These are phyloP conservation scores for Vigna trinervia DNA, from an alignment of 306 rosid species.

Conservation along the genomic window DNA sequence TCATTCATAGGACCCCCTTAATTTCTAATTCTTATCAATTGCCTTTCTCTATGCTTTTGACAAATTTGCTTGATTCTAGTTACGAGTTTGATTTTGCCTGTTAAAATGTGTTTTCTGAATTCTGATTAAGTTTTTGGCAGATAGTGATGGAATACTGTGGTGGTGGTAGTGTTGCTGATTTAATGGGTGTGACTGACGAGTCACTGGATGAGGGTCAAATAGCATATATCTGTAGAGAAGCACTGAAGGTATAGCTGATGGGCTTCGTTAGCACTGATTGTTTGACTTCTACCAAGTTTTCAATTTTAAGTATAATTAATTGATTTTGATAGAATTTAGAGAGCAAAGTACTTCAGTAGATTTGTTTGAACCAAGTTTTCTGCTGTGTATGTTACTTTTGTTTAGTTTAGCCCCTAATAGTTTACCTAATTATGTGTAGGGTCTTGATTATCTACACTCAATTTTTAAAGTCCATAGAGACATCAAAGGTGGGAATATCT, in stretches of 20 bases:
- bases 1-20: background rate
- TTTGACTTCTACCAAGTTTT: slow-evolving; percentile 33
- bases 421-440: slow-evolving; percentile 55
- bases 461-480: slow-evolving; percentile 98
- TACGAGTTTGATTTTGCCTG: slow-evolving; percentile 21
- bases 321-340: slow-evolving; percentile 32
- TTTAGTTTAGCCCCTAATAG: slow-evolving; percentile 34
- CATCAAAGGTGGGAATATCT: slow-evolving; percentile 97
- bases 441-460: slow-evolving; percentile 96
- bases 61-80: slow-evolving; percentile 5
- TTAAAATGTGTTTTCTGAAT: slow-evolving; percentile 49
- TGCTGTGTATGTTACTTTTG: slow-evolving; percentile 11
- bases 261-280: slow-evolving; percentile 22
- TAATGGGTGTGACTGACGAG: slow-evolving; percentile 87
- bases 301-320: slow-evolving; percentile 14
- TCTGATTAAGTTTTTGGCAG: slow-evolving; percentile 66
- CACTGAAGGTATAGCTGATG: slow-evolving; percentile 76
- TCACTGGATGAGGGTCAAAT: slow-evolving; percentile 94
- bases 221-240: slow-evolving; percentile 94
- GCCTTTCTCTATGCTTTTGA: background rate
- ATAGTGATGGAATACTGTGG: slow-evolving; percentile 99
- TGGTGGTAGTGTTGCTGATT: slow-evolving; percentile 97
- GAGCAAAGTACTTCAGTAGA: background rate
- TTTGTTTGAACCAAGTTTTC: slow-evolving; percentile 36
- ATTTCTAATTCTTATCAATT: background rate